Evolutionary conservation across 1,284 basidiomycete species (phyloP).

Genomic region (Volvariella volvacea): DNA sequence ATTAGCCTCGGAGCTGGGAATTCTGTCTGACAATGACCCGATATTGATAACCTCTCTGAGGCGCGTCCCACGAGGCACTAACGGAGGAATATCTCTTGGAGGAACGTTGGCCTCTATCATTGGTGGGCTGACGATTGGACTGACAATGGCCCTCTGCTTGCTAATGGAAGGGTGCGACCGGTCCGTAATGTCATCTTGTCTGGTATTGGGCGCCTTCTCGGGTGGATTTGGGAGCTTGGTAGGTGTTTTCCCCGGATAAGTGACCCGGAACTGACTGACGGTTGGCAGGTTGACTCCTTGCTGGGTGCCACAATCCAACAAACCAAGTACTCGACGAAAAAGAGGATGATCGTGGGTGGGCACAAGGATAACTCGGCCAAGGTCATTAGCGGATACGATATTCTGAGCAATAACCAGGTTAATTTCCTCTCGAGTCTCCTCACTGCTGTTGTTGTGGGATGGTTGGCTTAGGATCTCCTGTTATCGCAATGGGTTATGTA

Average conservation of each 20-base stretch:
- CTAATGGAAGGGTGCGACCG: constrained; percentile 22
- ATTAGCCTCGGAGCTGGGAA: constrained; percentile 75
- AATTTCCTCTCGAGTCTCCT: constrained; percentile 27
- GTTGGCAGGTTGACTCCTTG: constrained; percentile 67
- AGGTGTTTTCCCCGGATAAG: constrained; percentile 17
- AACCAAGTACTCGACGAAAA: constrained; percentile 65
- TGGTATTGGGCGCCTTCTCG: constrained; percentile 54
- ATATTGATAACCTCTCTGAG: constrained; percentile 69
- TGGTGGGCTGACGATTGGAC: constrained; percentile 73
- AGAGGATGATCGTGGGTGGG: constrained; percentile 66
- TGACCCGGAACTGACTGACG: not conserved
- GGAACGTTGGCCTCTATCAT: constrained; percentile 71
- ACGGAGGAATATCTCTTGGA: constrained; percentile 76
- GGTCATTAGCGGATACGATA: constrained; percentile 62
- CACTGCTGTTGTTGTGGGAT: constrained; percentile 19
- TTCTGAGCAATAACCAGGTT: constrained; percentile 77
- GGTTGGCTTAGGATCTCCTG: constrained; percentile 10
- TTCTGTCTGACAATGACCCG: constrained; percentile 64
- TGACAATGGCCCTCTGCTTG: constrained; percentile 52
- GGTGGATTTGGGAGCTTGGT: constrained; percentile 78
- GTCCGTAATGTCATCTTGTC: constrained; percentile 19
- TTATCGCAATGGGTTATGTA: too few species aligned
- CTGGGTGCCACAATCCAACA: constrained; percentile 85
- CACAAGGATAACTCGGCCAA: constrained; percentile 24
- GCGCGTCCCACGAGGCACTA: constrained; percentile 83